Conservation (phyloP, 2,329 filamentous ascomycete genomes). For the Paecilomyces dactylethromorphus region DNA sequence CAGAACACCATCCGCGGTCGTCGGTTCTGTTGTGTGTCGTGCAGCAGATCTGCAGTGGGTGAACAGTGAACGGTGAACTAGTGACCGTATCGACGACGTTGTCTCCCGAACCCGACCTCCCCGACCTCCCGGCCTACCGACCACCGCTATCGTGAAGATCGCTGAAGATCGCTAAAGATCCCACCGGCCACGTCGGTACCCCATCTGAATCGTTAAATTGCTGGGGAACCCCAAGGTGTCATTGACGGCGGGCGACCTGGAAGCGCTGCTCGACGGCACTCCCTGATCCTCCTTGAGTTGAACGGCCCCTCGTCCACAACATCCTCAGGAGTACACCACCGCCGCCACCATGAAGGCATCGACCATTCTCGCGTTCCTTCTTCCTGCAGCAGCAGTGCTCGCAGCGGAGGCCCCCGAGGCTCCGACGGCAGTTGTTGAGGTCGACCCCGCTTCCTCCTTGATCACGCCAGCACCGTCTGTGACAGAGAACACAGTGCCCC, state of each 20-base stretch:
- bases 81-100: not conserved
- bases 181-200: not conserved
- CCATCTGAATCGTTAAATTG: not conserved
- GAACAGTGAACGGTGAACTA: not conserved
- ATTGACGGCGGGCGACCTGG: not conserved
- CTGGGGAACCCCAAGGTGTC: not conserved
- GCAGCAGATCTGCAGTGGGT: not conserved
- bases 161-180: not conserved
- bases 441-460: not conserved
- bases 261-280: not conserved
- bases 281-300: not conserved
- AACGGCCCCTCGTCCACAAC: not conserved
- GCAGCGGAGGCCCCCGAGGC: constrained; percentile 1
- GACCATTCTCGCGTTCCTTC: not conserved
- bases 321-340: not conserved
- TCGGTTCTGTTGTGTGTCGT: no score
- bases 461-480: not conserved
- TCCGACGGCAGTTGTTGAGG: not conserved
- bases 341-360: not conserved
- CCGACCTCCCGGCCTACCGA: not conserved
- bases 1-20: not conserved
- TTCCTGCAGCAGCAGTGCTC: not conserved
- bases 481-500: not conserved
- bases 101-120: not conserved
- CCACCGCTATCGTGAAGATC: not conserved